Percentiles rank a stretch among this genome's conserved stretches.
Conservation (phyloP, 1,139 yeast species). For the Candida sanyaensis region DNA sequence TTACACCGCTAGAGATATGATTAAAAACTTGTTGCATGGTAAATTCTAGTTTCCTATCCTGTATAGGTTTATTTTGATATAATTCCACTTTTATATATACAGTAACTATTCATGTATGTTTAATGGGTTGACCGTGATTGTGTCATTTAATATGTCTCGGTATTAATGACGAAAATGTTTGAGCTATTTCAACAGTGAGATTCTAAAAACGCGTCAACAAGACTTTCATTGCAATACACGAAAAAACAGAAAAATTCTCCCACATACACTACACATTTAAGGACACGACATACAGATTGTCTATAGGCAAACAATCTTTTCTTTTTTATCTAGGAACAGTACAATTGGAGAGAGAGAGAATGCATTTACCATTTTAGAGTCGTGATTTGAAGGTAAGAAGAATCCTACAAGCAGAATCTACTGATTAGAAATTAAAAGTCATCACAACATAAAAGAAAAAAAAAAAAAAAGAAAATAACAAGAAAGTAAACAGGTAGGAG, state of each 20-base stretch:
- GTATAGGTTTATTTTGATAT: too few species aligned
- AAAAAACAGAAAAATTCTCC: neutral
- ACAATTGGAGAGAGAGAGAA: neutral
- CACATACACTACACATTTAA: neutral
- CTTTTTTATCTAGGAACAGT: neutral
- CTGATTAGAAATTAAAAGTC: too few species aligned
- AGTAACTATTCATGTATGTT: neutral
- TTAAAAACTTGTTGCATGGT: conserved; percentile 61
- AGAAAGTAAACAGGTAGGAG: neutral
- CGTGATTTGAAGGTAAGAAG: too few species aligned
- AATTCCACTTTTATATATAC: too few species aligned
- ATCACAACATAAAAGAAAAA: too few species aligned
- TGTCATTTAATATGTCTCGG: neutral
- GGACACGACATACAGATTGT: neutral
- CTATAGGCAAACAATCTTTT: neutral
- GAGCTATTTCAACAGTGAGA: neutral
- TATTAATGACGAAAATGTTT: too few species aligned
- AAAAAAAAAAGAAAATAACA: neutral
- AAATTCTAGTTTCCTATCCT: conserved; percentile 47
- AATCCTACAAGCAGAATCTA: too few species aligned
- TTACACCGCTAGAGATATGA: conserved; percentile 78
- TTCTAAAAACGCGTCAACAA: neutral
- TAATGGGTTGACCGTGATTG: neutral
- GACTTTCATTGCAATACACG: neutral
- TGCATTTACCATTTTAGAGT: neutral